Evolutionary conservation across 202 grass and related monocot genomes (phyloP).

Genomic region (Elaeis oleifera): DNA sequence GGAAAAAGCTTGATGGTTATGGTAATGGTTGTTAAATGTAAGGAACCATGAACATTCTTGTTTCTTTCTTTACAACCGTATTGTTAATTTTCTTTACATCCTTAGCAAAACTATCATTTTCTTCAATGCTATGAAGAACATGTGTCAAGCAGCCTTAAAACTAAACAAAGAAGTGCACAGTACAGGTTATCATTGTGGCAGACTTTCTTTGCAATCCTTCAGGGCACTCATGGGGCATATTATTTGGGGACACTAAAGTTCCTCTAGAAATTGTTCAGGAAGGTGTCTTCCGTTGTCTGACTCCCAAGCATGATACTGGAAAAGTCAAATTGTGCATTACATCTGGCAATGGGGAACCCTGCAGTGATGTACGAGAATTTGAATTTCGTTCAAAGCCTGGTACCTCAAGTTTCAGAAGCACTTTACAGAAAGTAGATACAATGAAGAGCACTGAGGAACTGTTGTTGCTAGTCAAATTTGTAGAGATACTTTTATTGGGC

Average conservation of each 20-base stretch:
- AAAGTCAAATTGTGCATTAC: constrained; percentile 64
- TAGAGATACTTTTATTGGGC: constrained; percentile 51
- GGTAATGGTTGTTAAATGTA: too few relatives aligned
- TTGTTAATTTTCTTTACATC: too few relatives aligned
- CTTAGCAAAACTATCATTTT: too few relatives aligned
- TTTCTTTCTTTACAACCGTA: too few relatives aligned
- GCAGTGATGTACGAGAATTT: constrained; percentile 61
- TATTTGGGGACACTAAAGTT: constrained; percentile 70
- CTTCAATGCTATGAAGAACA: too few relatives aligned
- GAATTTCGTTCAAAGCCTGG: constrained; percentile 51
- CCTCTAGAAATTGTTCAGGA: constrained; percentile 54
- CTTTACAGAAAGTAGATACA: background rate
- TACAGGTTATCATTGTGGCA: constrained; percentile 82
- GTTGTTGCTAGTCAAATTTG: constrained; percentile 39
- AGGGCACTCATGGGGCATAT: constrained; percentile 29
- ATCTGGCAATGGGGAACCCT: constrained; percentile 40
- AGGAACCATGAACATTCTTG: too few relatives aligned
- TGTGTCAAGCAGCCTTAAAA: background rate
- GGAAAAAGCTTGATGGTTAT: too few relatives aligned
- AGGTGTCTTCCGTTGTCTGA: constrained; percentile 63
- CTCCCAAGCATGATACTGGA: constrained; percentile 48
- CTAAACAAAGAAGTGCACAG: constrained; percentile 14
- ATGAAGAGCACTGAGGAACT: constrained; percentile 43
- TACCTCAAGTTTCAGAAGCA: background rate
- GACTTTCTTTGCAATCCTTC: constrained; percentile 49